phyloP scores from a whole-genome alignment of 208 protist genomes.

The Trypanosomatidae sp. region DNA sequence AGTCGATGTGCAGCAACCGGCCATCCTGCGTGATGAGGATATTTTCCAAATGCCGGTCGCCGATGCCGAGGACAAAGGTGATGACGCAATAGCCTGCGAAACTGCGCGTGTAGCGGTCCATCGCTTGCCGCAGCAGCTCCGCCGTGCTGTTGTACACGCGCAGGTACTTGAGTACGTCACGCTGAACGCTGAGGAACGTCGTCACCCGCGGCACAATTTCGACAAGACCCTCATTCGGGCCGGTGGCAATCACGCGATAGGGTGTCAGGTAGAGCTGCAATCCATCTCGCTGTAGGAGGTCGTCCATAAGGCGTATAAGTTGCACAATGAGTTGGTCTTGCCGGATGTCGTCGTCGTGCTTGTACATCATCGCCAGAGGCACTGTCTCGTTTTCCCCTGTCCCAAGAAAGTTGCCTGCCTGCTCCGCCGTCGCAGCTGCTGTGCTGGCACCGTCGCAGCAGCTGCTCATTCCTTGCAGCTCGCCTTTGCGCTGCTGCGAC shows the following conservation, averaged over 20 bases:
- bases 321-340: constrained; percentile 98
- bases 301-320: constrained; percentile 90
- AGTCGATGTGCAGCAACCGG: constrained; percentile 98
- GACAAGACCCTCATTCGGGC: constrained; percentile 70
- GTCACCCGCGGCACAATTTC: constrained; percentile 86
- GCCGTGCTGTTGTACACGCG: constrained; percentile 74
- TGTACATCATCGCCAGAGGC: constrained; percentile 86
- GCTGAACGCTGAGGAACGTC: constrained; percentile 78
- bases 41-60: constrained; percentile 97
- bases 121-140: constrained; percentile 55
- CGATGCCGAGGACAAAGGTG: constrained; percentile 97
- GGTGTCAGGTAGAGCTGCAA: constrained; percentile 94
- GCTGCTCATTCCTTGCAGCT: neutral
- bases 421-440: neutral
- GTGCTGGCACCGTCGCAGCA: neutral
- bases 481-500: neutral
- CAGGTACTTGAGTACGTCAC: constrained; percentile 71
- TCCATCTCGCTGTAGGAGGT: constrained; percentile 89
- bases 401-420: constrained; percentile 9
- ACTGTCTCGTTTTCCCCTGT: constrained; percentile 9
- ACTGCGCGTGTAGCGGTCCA: constrained; percentile 96
- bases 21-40: constrained; percentile 94
- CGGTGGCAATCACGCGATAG: constrained; percentile 92
- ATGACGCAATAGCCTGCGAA: constrained; percentile 97
- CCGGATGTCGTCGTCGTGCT: constrained; percentile 95